Conservation (phyloP, 768 basidiomycete genomes). For the Auricularia sp. region DNA sequence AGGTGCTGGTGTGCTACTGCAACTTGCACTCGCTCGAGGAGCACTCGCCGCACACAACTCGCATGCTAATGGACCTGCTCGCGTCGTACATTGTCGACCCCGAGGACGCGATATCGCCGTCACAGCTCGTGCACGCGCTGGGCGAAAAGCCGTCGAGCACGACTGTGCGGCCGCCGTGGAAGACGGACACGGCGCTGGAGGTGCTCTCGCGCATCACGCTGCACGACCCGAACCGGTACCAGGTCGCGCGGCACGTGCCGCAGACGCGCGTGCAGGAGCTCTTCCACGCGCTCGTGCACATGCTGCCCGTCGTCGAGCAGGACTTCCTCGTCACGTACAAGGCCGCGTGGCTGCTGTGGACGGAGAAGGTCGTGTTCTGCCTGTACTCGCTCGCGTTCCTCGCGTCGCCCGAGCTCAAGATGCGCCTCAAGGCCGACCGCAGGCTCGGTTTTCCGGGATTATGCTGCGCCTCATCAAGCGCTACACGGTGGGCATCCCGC, state of each 20-base stretch:
- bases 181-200: conserved; percentile 73
- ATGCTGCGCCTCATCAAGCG: conserved; percentile 65
- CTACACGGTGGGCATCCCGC: conserved; percentile 40
- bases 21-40: conserved; percentile 37
- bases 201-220: conserved; percentile 73
- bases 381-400: conserved; percentile 83
- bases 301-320: conserved; percentile 68
- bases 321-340: conserved; percentile 61
- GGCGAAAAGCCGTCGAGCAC: conserved; percentile 30
- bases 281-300: conserved; percentile 64
- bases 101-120: conserved; percentile 53
- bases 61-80: conserved; percentile 55
- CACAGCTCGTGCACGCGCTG: conserved; percentile 44
- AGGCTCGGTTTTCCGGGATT: conserved; percentile 54
- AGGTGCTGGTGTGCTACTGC: conserved; percentile 54
- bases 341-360: conserved; percentile 65
- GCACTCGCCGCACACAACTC: conserved; percentile 29
- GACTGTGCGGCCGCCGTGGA: conserved; percentile 42
- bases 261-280: conserved; percentile 46
- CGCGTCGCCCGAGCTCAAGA: conserved; percentile 65
- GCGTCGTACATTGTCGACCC: conserved; percentile 70
- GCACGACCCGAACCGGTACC: conserved; percentile 66
- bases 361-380: conserved; percentile 71
- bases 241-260: conserved; percentile 55
- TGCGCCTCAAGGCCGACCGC: conserved; percentile 54